A percentile compares a stretch with the other conserved stretches of the same genome.
phyloP scores from a whole-genome alignment of 306 rosid species.

The Biancaea sappan region DNA sequence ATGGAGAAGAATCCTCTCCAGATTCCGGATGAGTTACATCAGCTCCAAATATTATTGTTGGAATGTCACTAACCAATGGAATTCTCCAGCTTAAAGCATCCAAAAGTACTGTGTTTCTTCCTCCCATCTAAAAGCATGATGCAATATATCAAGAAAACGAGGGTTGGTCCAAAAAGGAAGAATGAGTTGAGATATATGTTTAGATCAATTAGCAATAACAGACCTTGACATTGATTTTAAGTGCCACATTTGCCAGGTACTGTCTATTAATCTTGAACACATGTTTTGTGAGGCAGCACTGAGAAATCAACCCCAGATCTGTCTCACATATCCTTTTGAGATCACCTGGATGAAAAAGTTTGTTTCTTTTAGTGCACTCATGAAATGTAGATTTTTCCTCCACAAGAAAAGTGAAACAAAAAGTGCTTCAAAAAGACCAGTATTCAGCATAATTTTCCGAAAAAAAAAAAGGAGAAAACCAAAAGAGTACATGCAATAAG shows the following conservation, averaged over 20 bases:
- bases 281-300: conserved; percentile 70
- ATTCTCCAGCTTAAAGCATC: conserved; percentile 74
- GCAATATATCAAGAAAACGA: conserved; percentile 25
- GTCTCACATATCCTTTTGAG: conserved; percentile 76
- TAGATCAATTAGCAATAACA: conserved; percentile 14
- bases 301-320: conserved; percentile 69
- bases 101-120: conserved; percentile 78
- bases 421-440: not conserved
- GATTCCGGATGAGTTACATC: conserved; percentile 80
- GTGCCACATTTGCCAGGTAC: conserved; percentile 65
- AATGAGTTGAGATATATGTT: not conserved
- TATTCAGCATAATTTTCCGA: not conserved
- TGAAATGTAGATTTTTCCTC: not conserved
- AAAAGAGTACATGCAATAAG: not conserved
- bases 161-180: not conserved
- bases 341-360: conserved; percentile 51
- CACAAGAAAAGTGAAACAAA: not conserved
- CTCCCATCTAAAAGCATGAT: conserved; percentile 57
- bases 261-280: conserved; percentile 67
- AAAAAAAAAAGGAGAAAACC: too few species aligned
- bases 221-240: conserved; percentile 73
- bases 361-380: conserved; percentile 20
- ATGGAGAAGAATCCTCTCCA: conserved; percentile 72
- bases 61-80: conserved; percentile 80
- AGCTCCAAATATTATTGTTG: conserved; percentile 83